A percentile compares a stretch with the other conserved stretches of the same genome.
Evolutionary conservation across 2,329 filamentous ascomycete species (phyloP).

Genomic region (Domatiomyces globalis): DNA sequence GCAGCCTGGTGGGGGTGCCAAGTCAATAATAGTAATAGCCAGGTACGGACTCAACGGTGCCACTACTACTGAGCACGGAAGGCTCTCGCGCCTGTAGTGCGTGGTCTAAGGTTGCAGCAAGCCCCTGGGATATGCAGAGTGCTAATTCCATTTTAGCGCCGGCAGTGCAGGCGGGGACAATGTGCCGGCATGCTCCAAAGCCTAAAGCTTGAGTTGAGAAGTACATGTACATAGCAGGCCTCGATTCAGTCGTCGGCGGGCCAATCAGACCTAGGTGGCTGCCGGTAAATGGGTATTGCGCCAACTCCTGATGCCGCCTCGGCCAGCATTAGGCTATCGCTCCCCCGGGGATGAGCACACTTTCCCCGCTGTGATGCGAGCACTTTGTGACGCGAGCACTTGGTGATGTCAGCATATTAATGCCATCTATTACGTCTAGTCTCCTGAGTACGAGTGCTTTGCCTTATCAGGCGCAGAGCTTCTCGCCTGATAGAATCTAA

Average conservation of each 20-base stretch:
- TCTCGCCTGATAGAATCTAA: too few species aligned
- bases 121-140: neutral
- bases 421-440: neutral
- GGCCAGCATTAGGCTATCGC: neutral
- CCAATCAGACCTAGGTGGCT: neutral
- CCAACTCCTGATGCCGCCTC: neutral
- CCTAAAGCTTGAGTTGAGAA: neutral
- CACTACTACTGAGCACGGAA: neutral
- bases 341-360: neutral
- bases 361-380: neutral
- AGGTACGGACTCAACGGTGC: neutral
- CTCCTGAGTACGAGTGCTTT: neutral
- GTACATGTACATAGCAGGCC: neutral
- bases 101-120: neutral
- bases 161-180: neutral
- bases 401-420: neutral
- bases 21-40: neutral
- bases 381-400: neutral
- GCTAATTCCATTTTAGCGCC: neutral
- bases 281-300: neutral
- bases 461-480: neutral
- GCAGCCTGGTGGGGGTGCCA: neutral
- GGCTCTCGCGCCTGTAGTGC: neutral
- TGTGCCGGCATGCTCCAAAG: neutral
- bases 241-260: neutral